Evolutionary conservation across 768 basidiomycete genomes (phyloP), one percentile per base, ranked within the genome.

Genomic region (Boletus reticulatus): DNA sequence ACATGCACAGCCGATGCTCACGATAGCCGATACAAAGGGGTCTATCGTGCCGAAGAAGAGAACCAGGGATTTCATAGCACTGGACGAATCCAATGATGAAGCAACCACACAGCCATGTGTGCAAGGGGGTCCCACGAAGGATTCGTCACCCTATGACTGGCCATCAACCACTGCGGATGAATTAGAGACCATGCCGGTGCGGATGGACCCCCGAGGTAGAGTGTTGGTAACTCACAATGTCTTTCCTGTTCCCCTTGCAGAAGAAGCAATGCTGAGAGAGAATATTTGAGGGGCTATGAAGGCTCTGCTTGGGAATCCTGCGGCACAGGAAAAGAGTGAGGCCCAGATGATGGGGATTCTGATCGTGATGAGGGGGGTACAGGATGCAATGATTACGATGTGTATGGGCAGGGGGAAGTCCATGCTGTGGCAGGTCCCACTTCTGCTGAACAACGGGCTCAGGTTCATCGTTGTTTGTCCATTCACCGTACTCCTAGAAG

Each of bases 381-480:
- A 19, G 4, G 48, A 60, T 3, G 41, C 27, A 0, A 38, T 48
- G 36, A 24, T 60, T 29, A 60, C 59, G 13, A 50, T 60, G 5
- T 14, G 29, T 1, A 60, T 52, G 0, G 59, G 59, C 3, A 45
- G 59, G 0, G 59, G 59, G 0, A 60, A 60, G 8, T 29, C 19
- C 22, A 57, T 57, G 56, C 44, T 60, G 1, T 60, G 59, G 52
- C 41, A 38, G 1, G 46, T 43, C n/a, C 56, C 56, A 0, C 6
- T 27, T 0, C 32, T 57, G 24, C 6, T 58, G 12, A 16, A 54
- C 3, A 2, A 1, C 2, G 0, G 14, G 0, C 13, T 47, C 7
- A 50, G 14, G 4, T 48, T 58, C 14, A 48, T 60, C 1, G 52
- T 58, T 13, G 29, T 60, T 2, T 60, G 59, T 8, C 56, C 49